These are phyloP conservation scores for Allantophomopsis lycopodina DNA, from an alignment of 2,329 filamentous ascomycete genomes.

Conservation along the genomic window DNA sequence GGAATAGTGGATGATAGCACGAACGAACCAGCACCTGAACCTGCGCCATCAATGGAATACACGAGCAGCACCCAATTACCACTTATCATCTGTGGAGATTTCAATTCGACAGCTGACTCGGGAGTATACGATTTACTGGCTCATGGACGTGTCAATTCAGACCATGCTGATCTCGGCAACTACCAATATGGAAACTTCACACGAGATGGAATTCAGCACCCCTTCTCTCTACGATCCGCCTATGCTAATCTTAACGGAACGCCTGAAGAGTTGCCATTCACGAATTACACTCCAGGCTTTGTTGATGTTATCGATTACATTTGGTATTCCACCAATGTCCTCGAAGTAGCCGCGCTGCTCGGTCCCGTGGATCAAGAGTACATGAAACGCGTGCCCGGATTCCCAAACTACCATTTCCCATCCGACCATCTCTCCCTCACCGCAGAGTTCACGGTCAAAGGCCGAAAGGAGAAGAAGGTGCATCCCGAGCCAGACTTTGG, in stretches of 20 bases:
- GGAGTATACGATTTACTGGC: conserved; percentile 86
- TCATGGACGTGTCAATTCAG: conserved; percentile 61
- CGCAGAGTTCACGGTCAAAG: conserved; percentile 57
- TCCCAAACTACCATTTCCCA: conserved; percentile 64
- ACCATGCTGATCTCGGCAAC: conserved; percentile 67
- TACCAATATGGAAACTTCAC: conserved; percentile 91
- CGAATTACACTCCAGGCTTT: conserved; percentile 94
- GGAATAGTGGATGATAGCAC: conserved; percentile 25
- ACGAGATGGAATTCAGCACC: conserved; percentile 81
- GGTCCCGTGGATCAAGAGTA: conserved; percentile 61
- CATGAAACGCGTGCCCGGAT: conserved; percentile 55
- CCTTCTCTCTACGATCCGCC: conserved; percentile 83
- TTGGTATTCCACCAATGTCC: conserved; percentile 78
- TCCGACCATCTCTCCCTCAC: conserved; percentile 59
- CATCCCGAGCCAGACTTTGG: conserved; percentile 18
- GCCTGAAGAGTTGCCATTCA: conserved; percentile 76
- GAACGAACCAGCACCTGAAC: conserved; percentile 44
- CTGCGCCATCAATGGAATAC: conserved; percentile 77
- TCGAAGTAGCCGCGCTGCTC: conserved; percentile 52
- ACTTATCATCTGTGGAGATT: conserved; percentile 83
- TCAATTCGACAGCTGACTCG: conserved; percentile 80
- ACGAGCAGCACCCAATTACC: conserved; percentile 77
- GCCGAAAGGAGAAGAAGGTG: conserved; percentile 31
- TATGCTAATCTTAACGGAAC: conserved; percentile 75
- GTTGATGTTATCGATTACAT: conserved; percentile 90